These are phyloP conservation scores for Plasmodium gonderi DNA, from an alignment of 169 alveolate genomes.

Conservation along the genomic window DNA sequence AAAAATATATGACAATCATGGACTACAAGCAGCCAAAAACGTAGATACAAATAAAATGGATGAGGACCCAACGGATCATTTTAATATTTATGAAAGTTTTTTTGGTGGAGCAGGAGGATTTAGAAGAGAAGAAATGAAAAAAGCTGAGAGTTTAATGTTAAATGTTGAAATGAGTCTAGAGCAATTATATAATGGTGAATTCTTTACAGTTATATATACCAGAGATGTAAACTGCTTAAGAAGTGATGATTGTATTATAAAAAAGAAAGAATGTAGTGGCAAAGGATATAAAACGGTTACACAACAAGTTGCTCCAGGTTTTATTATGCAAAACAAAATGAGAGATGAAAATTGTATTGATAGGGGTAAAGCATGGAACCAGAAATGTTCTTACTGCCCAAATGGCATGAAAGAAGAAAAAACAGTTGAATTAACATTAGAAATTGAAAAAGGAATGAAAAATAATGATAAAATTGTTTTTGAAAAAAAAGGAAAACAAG, in stretches of 20 bases:
- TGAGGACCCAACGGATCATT: constrained; percentile 74
- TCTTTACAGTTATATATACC: constrained; percentile 77
- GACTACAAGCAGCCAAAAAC: constrained; percentile 91
- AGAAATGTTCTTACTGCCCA: constrained; percentile 77
- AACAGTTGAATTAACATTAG: constrained; percentile 76
- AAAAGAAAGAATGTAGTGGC: constrained; percentile 86
- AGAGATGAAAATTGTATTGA: constrained; percentile 88
- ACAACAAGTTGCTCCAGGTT: constrained; percentile 89
- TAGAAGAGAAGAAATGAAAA: constrained; percentile 78
- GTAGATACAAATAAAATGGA: constrained; percentile 76
- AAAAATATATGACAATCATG: constrained; percentile 90
- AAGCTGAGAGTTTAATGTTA: constrained; percentile 83
- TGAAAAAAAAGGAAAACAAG: constrained; percentile 88
- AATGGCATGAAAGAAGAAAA: constrained; percentile 76
- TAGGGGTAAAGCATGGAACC: constrained; percentile 87
- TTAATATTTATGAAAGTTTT: constrained; percentile 80
- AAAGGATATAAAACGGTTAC: constrained; percentile 84
- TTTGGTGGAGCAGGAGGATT: constrained; percentile 80
- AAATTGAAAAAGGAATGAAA: constrained; percentile 78
- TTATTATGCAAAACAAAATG: constrained; percentile 88
- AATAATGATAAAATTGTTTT: constrained; percentile 85
- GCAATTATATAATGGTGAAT: constrained; percentile 84
- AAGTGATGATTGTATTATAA: constrained; percentile 85
- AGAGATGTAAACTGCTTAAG: constrained; percentile 83
- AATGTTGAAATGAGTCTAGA: constrained; percentile 82